phyloP scores from a whole-genome alignment of 1,139 yeast species.

The Scheffersomyces illinoinensis region DNA sequence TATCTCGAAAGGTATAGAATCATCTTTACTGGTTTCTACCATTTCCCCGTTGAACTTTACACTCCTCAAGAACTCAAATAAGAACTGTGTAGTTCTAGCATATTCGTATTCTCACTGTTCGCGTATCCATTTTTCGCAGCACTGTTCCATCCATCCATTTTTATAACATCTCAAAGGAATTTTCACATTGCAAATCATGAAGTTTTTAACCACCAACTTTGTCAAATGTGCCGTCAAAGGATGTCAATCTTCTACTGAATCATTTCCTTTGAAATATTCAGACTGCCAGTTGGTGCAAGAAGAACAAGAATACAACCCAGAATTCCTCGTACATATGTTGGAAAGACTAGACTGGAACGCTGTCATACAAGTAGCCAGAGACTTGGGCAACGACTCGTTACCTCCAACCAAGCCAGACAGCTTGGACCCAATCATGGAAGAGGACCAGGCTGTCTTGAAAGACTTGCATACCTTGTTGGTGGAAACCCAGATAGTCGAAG shows the following conservation, averaged over 20 bases:
- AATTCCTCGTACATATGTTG: slow-evolving; percentile 72
- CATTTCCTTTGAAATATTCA: slow-evolving; percentile 77
- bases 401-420: slow-evolving; percentile 69
- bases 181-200: slow-evolving; percentile 49
- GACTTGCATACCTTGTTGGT: slow-evolving; percentile 79
- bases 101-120: not conserved
- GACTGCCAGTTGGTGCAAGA: slow-evolving; percentile 75
- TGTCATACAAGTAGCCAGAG: slow-evolving; percentile 69
- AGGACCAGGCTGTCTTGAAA: slow-evolving; percentile 59
- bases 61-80: not conserved
- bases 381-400: slow-evolving; percentile 66
- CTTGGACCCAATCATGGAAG: slow-evolving; percentile 55
- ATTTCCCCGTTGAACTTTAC: not conserved
- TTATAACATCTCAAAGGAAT: not conserved
- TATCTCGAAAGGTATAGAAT: not conserved
- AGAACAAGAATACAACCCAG: slow-evolving; percentile 82
- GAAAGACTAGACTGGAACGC: slow-evolving; percentile 91
- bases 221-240: slow-evolving; percentile 88
- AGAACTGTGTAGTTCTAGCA: not conserved
- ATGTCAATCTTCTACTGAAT: slow-evolving; percentile 71
- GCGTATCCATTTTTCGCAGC: not conserved
- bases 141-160: not conserved
- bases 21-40: not conserved
- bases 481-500: slow-evolving; percentile 85
- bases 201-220: slow-evolving; percentile 90